Base-by-base conservation (phyloP, 345 rosid genomes). In the Excoecaria agallocha region DNA sequence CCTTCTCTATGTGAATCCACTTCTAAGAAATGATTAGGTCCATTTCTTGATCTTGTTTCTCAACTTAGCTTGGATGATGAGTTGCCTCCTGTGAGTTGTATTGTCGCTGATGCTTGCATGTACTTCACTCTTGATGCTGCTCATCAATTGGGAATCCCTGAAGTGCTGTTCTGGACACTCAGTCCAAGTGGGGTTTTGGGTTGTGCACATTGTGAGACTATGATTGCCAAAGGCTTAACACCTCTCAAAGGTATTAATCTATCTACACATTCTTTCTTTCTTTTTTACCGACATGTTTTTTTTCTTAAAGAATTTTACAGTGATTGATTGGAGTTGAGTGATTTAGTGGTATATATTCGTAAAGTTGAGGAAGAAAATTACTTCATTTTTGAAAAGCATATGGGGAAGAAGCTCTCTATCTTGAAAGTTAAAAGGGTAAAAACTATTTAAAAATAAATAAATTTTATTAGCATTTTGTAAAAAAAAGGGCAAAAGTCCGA, bases 31-130 rank as follows among this genome's bases (percentile, higher is more conserved):
- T 69, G 68, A 16, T 37, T 72, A 13, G 55, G 57, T 9, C 69
- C 79, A 22, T 73, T 80, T 24, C 51, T 69, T n/a, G 49, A 74
- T 19, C 79, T 84, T 19, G 19, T 84, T 58, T 20, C 46, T 7
- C 79, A 46, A 16, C 81, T 84, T 16, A 71, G 16, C 8, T 70
- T 63, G 2, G n/a, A 68, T 0, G 10, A 51, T 0, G 38, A 43
- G 55, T 56, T 56, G 6, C 85, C 87, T 1, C 72, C 68, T 12
- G 76, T 84, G n/a, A 75, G 76, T 22, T 77, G 85, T 39, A 70
- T 84, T 48, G 54, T 84, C 4, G 70, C 83, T 2, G 85, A 84
- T 70, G 84, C 77, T 13, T 19, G n/a, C 20, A 80, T 85, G 85
- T 58, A 75, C 30, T 85, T 82, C 78, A 77, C 79, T 30, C 50